These are phyloP conservation scores for Inga leiocalycina DNA, from an alignment of 306 rosid genomes.

Conservation along the genomic window DNA sequence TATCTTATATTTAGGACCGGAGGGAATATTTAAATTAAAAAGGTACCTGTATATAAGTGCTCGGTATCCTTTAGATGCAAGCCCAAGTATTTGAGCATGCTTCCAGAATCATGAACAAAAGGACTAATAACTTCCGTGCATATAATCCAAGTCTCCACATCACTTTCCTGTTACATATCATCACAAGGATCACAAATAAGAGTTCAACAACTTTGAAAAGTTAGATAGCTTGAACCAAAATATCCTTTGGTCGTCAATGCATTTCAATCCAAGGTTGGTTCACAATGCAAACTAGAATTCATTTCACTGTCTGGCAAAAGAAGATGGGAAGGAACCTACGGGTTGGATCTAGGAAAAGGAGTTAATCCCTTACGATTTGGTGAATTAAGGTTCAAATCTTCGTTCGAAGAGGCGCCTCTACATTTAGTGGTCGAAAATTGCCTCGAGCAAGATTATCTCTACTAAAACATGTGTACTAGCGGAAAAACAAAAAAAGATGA, in stretches of 20 bases:
- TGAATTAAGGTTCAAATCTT: too few relatives aligned
- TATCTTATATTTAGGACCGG: too few relatives aligned
- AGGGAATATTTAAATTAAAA: too few relatives aligned
- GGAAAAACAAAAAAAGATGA: too few relatives aligned
- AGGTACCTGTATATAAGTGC: slow-evolving; percentile 86
- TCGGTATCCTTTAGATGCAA: slow-evolving; percentile 64
- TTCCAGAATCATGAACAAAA: slow-evolving; percentile 71
- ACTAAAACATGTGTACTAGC: too few relatives aligned
- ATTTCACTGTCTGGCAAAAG: too few relatives aligned
- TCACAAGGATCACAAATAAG: slow-evolving; percentile 17
- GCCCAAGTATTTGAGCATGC: slow-evolving; percentile 67
- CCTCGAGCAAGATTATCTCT: too few relatives aligned
- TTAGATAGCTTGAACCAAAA: not conserved
- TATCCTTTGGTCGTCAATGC: not conserved
- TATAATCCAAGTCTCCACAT: slow-evolving; percentile 58
- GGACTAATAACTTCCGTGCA: slow-evolving; percentile 46
- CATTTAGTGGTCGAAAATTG: too few relatives aligned
- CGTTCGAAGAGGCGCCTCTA: too few relatives aligned
- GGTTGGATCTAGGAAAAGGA: too few relatives aligned
- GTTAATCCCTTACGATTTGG: too few relatives aligned
- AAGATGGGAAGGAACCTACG: too few relatives aligned
- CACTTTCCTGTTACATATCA: slow-evolving; percentile 43
- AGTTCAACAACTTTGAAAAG: not conserved
- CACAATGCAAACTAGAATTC: not conserved
- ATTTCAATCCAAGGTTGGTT: not conserved